Conservation (phyloP, 148 eudicot genomes). For the Rhododendron ferrugineum region DNA sequence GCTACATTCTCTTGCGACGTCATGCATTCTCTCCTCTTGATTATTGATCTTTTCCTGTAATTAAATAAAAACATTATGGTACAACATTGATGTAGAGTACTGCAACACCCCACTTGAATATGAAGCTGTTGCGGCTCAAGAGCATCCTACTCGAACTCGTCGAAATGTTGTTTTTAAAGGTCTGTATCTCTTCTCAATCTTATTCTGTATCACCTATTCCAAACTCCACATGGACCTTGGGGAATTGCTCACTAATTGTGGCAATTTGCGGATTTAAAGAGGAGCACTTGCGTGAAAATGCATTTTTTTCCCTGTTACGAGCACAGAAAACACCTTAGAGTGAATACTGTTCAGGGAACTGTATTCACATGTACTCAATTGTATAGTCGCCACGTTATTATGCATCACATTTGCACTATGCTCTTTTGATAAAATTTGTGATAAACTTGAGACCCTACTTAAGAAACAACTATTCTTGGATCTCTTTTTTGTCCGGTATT, state of each 20-base stretch:
- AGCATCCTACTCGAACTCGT: constrained; percentile 36
- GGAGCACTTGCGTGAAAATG: not conserved
- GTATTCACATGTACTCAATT: not conserved
- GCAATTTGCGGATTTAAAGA: not conserved
- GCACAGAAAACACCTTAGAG: not conserved
- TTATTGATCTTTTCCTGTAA: not conserved
- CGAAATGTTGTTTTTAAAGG: constrained; percentile 70
- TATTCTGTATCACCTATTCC: not conserved
- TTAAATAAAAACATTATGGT: not conserved
- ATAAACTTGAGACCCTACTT: not conserved
- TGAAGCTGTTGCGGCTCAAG: constrained; percentile 30
- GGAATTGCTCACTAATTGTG: not conserved
- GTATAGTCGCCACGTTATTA: not conserved
- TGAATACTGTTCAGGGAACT: not conserved
- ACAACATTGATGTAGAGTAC: constrained; percentile 32
- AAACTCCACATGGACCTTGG: not conserved
- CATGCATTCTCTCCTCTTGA: not conserved
- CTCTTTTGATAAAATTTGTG: not conserved
- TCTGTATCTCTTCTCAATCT: constrained; percentile 14
- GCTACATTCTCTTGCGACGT: not conserved
- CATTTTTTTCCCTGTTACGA: not conserved
- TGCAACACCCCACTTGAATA: constrained; percentile 30
- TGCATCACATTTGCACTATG: not conserved
- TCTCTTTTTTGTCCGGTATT: constrained; percentile 2
- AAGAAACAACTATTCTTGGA: not conserved